Percentiles rank a stretch among this genome's conserved stretches.
Evolutionary conservation across 176 grass and related monocot species (phyloP).

Genomic region (Pharus latifolius): DNA sequence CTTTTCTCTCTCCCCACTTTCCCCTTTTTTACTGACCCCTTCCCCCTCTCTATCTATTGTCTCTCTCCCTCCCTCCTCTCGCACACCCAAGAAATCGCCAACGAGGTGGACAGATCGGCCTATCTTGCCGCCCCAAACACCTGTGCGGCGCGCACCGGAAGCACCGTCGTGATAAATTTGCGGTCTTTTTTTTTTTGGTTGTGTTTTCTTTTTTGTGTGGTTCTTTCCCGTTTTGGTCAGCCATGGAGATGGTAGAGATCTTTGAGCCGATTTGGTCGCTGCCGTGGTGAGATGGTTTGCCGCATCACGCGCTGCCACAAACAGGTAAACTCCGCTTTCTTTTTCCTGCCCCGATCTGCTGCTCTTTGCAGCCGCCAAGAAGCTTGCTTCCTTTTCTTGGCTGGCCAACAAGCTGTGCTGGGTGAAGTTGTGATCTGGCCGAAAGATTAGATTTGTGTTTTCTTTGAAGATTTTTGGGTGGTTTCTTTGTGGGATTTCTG

Average conservation of each 20-base stretch:
- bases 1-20: constrained; percentile 15
- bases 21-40: constrained; percentile 27
- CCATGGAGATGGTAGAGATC: constrained; percentile 20
- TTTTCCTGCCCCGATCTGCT: constrained; percentile 15
- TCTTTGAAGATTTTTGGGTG: background rate
- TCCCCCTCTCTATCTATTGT: background rate
- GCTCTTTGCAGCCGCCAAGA: background rate
- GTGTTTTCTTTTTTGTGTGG: too few relatives aligned
- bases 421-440: constrained; percentile 6
- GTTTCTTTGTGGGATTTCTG: background rate
- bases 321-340: constrained; percentile 9
- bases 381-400: constrained; percentile 2
- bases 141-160: background rate
- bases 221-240: background rate
- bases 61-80: background rate
- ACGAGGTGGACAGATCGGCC: constrained; percentile 35
- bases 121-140: constrained; percentile 8
- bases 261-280: constrained; percentile 8
- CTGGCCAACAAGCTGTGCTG: background rate
- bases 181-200: background rate
- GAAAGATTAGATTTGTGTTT: constrained; percentile 7
- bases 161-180: background rate
- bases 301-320: constrained; percentile 18
- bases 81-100: constrained; percentile 20
- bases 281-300: constrained; percentile 32